Base-by-base conservation (phyloP, 23 red algal genomes). In the Gracilaria gracilis region DNA sequence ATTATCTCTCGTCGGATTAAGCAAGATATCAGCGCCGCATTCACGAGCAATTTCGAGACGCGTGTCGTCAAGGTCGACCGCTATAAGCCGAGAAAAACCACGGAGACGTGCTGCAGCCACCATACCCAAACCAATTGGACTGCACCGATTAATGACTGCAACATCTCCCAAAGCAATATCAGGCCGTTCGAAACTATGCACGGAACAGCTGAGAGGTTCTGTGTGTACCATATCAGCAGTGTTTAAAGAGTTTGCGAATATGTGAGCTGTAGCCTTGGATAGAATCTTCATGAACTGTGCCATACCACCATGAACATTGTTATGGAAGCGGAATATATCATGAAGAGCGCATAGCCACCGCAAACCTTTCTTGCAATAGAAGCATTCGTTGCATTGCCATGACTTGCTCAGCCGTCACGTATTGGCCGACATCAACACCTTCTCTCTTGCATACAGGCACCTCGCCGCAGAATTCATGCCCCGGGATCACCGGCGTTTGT, bases 391-490 rank as follows among this genome's bases (percentile, higher is more conserved):
- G 82, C 95, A 96, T n/a, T 35, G 95, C 88, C 1, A 96, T 88
- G 15, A 96, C 82, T 67, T 96, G 95, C 82, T 96, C 95, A 36
- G 95, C 88, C 0, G 88, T 96, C 27, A 92, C 87, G 37, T 86
- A 80, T 33, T 93, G 67, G 24, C 89, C 95, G 27, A 93, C 72
- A 48, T 80, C 76, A 44, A 84, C 36, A 34, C 39, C 79, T 34
- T 80, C 66, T 36, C 85, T 50, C 4, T 64, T 57, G 32, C 64
- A 72, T 23, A 65, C 88, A 64, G 53, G 62, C 20, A 96, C 82
- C 71, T 92, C 33, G 0, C 95, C 95, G 40, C 81, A 89, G 75
- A 96, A 96, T 73, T 96, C 95, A 70, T 96, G 95, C 16, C 95
- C 95, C 1, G 95, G 88, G 20, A 87, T 92, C 37, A 92, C 87